phyloP scores from a whole-genome alignment of 768 basidiomycete genomes.

The Mycena rebaudengoi region DNA sequence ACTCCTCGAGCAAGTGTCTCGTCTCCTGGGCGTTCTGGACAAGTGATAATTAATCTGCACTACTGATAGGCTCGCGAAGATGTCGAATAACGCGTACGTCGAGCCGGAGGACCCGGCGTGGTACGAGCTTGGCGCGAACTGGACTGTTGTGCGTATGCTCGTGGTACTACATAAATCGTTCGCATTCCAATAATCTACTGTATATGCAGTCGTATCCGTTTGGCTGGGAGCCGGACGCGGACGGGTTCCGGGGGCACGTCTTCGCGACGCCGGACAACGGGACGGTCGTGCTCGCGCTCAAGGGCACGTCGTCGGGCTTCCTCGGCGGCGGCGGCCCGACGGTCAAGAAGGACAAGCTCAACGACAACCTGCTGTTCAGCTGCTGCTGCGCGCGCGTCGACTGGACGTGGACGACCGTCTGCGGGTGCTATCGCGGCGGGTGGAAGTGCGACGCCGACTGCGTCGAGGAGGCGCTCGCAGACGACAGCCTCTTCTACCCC shows the following conservation, averaged over 20 bases:
- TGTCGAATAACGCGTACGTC: constrained; percentile 93
- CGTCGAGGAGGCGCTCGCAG: constrained; percentile 74
- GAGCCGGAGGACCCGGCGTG: constrained; percentile 68
- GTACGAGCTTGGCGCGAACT: constrained; percentile 77
- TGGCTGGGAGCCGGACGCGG: constrained; percentile 90
- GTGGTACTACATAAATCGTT: not conserved
- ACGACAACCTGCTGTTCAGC: constrained; percentile 92
- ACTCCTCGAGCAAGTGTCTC: constrained; percentile 55
- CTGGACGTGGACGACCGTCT: constrained; percentile 95
- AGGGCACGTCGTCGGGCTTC: constrained; percentile 87
- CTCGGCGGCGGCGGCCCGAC: constrained; percentile 85
- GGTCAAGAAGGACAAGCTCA: constrained; percentile 89
- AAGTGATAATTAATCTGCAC: not conserved
- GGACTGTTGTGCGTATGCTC: constrained; percentile 59
- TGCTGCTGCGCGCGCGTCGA: constrained; percentile 95
- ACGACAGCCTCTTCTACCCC: constrained; percentile 89
- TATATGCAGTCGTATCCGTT: constrained; percentile 83
- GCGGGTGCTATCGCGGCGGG: constrained; percentile 83
- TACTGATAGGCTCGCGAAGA: constrained; percentile 82
- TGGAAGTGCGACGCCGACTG: constrained; percentile 87
- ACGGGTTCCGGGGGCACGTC: constrained; percentile 92
- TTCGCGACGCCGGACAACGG: constrained; percentile 86
- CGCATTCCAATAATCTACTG: too few species aligned
- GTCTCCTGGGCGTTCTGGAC: not conserved
- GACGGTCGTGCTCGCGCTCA: constrained; percentile 89